Conservation (phyloP, 768 basidiomycete species). For the Collybia sp. region DNA sequence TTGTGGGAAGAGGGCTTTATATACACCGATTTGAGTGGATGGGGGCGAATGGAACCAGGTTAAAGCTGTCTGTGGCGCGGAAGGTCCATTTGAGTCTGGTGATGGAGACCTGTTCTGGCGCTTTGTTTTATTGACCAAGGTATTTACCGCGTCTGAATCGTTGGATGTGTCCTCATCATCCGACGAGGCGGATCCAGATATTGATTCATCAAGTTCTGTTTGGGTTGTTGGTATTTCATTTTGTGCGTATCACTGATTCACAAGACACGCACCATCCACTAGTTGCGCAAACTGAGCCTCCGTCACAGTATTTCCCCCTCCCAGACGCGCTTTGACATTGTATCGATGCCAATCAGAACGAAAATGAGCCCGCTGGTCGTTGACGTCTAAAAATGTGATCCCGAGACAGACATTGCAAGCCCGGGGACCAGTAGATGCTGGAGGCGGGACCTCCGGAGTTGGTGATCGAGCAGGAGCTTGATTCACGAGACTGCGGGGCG, state of each 20-base stretch:
- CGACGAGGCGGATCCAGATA: conserved; percentile 79
- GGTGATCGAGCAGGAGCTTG: conserved; percentile 29
- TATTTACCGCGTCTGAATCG: conserved; percentile 61
- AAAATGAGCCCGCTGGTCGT: conserved; percentile 83
- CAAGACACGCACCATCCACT: conserved; percentile 62
- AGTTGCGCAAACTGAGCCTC: conserved; percentile 73
- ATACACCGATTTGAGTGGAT: conserved; percentile 86
- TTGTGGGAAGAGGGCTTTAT: conserved; percentile 68
- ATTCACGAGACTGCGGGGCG: conserved; percentile 57
- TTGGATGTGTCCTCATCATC: conserved; percentile 48
- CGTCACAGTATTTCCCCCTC: conserved; percentile 56
- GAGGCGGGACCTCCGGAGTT: conserved; percentile 22
- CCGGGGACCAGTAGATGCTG: conserved; percentile 37
- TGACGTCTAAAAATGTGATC: conserved; percentile 63
- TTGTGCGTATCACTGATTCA: background rate
- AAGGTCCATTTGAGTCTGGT: conserved; percentile 26
- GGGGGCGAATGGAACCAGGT: conserved; percentile 90
- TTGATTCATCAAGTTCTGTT: conserved; percentile 75
- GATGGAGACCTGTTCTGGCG: conserved; percentile 40
- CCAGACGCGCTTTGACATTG: conserved; percentile 82
- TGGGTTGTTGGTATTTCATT: conserved; percentile 1
- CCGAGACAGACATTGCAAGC: conserved; percentile 74
- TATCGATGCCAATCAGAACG: conserved; percentile 98
- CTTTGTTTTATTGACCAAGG: conserved; percentile 61
- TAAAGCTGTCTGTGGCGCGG: conserved; percentile 56